phyloP scores from a whole-genome alignment of 2,329 filamentous ascomycete species.

The Penicillium sp. region DNA sequence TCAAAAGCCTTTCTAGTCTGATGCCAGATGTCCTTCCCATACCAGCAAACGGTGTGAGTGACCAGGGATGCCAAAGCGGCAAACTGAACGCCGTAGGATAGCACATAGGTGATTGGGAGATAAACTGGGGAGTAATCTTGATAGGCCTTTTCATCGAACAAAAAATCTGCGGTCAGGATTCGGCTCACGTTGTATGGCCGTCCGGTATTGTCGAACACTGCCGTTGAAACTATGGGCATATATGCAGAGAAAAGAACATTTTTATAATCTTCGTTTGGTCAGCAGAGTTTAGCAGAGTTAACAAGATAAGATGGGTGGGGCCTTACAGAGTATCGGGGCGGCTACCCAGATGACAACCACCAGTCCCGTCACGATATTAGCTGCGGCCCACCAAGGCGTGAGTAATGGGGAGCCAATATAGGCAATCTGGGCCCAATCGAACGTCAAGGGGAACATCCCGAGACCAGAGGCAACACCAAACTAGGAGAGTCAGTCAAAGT shows the following conservation, averaged over 20 bases:
- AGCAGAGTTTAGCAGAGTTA: slow-evolving; percentile 8
- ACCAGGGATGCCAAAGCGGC: slow-evolving; percentile 75
- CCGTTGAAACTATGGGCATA: slow-evolving; percentile 79
- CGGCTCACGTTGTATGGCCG: slow-evolving; percentile 76
- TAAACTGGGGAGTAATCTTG: slow-evolving; percentile 80
- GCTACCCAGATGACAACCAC: slow-evolving; percentile 82
- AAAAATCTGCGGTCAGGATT: slow-evolving; percentile 72
- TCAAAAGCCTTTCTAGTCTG: slow-evolving; percentile 70
- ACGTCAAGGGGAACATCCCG: slow-evolving; percentile 79
- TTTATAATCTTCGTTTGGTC: slow-evolving; percentile 57
- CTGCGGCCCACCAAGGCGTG: slow-evolving; percentile 81
- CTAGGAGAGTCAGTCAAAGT: slow-evolving; percentile 18
- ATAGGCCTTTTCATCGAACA: slow-evolving; percentile 76
- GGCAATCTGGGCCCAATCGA: slow-evolving; percentile 88
- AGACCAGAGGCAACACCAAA: slow-evolving; percentile 84
- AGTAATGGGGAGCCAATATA: slow-evolving; percentile 81
- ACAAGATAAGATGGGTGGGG: background rate
- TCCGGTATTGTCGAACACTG: slow-evolving; percentile 82
- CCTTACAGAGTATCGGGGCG: slow-evolving; percentile 67
- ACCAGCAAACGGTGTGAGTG: slow-evolving; percentile 80
- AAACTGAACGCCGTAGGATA: slow-evolving; percentile 84
- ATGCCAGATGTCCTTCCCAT: slow-evolving; percentile 75
- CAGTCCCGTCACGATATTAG: slow-evolving; percentile 78
- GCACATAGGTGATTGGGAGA: slow-evolving; percentile 79
- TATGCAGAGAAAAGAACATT: slow-evolving; percentile 79